Base-by-base conservation (phyloP, 805 yeast genomes). In the Blastobotrys chiropterorum region DNA sequence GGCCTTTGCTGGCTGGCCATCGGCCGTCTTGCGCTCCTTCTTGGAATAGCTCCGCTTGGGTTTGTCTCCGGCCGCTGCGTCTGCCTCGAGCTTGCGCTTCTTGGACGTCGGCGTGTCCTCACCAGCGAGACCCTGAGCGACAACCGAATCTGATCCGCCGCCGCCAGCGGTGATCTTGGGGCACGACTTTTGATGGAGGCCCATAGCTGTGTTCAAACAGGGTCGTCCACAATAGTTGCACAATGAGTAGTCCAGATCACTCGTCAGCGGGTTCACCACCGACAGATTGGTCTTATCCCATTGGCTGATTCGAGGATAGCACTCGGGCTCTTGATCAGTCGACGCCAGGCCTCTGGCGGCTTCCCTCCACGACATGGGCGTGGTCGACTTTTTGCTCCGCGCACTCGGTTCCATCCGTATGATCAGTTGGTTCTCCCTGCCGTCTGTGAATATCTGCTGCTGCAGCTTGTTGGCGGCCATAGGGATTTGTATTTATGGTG, bases 141-240 rank as follows among this genome's bases (percentile, higher is more conserved):
- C 13, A 6, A 38, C 43, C 13, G 38, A 19, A 2, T 8, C 42
- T 2, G 50, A 34, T 45, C 38, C 44, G 22, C 43, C 22, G 1
- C n/a, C 47, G 15, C 20, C 30, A 6, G 26, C 8, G 15, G 30
- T n/a, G 11, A 39, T 46, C 44, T 42, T 56, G 44, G 50, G 51
- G 31, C 57, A 53, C n/a, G 45, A 41, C 15, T 42, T 38, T 14
- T 44, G 52, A 48, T 67, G 70, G 31, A 49, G 47, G 31, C 49
- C 51, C 38, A 63, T 38, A 21, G 59, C 60, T 2, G 53, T 44
- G 20, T 46, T 54, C 13, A 67, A 48, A 20, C 58, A 22, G 0
- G 71, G 71, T 44, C 69, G 57, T 3, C 50, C 21, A 49, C 71
- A 67, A 41, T 54, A 59, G 15, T 59, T 54, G 47, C 71, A 67